Evolutionary conservation across 352 stramenopile species (phyloP).

Genomic region (Phytophthora chlamydospora): DNA sequence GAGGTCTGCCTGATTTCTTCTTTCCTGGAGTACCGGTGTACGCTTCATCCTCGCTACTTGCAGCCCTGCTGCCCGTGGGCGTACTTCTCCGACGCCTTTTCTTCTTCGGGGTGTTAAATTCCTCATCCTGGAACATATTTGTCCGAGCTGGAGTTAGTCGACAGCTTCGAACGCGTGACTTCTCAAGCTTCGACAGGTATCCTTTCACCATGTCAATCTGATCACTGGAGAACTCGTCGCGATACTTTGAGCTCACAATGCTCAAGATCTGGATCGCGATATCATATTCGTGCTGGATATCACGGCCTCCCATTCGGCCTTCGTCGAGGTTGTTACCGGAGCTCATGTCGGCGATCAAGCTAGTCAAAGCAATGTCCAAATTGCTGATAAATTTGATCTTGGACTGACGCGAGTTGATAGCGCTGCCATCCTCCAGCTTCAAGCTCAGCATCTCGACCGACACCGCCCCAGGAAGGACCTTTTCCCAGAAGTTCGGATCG

Average conservation of each 20-base stretch:
- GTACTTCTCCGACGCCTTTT: slow-evolving; percentile 52
- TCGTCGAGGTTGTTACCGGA: slow-evolving; percentile 52
- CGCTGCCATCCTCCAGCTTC: slow-evolving; percentile 88
- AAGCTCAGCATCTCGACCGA: slow-evolving; percentile 88
- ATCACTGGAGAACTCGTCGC: slow-evolving; percentile 81
- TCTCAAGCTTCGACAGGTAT: slow-evolving; percentile 80
- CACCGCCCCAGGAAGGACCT: slow-evolving; percentile 87
- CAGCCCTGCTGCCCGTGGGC: slow-evolving; percentile 23
- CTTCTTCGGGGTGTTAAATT: slow-evolving; percentile 51
- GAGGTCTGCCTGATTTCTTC: slow-evolving; percentile 38
- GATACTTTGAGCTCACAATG: slow-evolving; percentile 75
- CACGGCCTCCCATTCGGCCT: slow-evolving; percentile 44
- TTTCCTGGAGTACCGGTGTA: slow-evolving; percentile 45
- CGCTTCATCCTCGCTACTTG: slow-evolving; percentile 46
- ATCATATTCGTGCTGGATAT: slow-evolving; percentile 86
- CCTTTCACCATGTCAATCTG: slow-evolving; percentile 81
- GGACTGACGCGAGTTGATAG: slow-evolving; percentile 75
- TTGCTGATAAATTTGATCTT: slow-evolving; percentile 93
- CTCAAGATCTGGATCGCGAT: slow-evolving; percentile 88
- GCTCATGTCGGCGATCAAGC: slow-evolving; percentile 72
- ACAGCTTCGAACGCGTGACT: slow-evolving; percentile 83
- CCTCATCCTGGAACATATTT: slow-evolving; percentile 41
- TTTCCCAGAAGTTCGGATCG: slow-evolving; percentile 97
- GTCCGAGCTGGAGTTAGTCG: slow-evolving; percentile 45
- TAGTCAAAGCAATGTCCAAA: slow-evolving; percentile 77